A percentile compares a stretch with the other conserved stretches of the same genome.
Evolutionary conservation across 306 rosid species (phyloP).

Genomic region (Neltuma alba): DNA sequence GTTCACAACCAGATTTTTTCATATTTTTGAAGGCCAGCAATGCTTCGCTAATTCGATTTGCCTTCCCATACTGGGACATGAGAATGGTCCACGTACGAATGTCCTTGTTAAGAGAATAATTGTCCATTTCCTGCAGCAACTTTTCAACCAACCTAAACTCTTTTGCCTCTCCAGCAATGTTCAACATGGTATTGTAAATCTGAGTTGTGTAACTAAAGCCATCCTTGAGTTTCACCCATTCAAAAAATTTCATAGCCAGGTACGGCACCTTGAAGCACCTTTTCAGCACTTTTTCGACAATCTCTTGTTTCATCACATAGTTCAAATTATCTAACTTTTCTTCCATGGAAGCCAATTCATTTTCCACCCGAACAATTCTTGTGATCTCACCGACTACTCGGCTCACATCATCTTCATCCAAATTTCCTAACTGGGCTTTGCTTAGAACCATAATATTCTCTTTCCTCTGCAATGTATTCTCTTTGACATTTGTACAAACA

Average conservation of each 20-base stretch:
- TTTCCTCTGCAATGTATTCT: conserved; percentile 35
- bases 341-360: conserved; percentile 53
- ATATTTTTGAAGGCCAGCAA: conserved; percentile 62
- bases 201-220: conserved; percentile 56
- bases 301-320: conserved; percentile 49
- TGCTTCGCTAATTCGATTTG: conserved; percentile 61
- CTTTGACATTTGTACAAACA: conserved; percentile 59
- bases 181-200: conserved; percentile 67
- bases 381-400: conserved; percentile 59
- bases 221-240: conserved; percentile 66
- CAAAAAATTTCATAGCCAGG: conserved; percentile 69
- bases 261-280: conserved; percentile 80
- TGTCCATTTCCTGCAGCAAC: conserved; percentile 75
- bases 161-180: conserved; percentile 78
- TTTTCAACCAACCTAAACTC: conserved; percentile 66
- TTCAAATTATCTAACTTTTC: conserved; percentile 55
- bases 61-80: conserved; percentile 68
- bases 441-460: conserved; percentile 22
- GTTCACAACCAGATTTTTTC: conserved; percentile 63
- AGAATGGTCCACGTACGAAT: conserved; percentile 86
- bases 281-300: conserved; percentile 77
- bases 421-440: conserved; percentile 38
- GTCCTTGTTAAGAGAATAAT: conserved; percentile 50
- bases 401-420: conserved; percentile 56
- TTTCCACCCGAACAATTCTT: conserved; percentile 48